A percentile compares a stretch with the other conserved stretches of the same genome.
Evolutionary conservation across 1,139 yeast genomes (phyloP).

Genomic region (Sugiyamaella grinbergsii): DNA sequence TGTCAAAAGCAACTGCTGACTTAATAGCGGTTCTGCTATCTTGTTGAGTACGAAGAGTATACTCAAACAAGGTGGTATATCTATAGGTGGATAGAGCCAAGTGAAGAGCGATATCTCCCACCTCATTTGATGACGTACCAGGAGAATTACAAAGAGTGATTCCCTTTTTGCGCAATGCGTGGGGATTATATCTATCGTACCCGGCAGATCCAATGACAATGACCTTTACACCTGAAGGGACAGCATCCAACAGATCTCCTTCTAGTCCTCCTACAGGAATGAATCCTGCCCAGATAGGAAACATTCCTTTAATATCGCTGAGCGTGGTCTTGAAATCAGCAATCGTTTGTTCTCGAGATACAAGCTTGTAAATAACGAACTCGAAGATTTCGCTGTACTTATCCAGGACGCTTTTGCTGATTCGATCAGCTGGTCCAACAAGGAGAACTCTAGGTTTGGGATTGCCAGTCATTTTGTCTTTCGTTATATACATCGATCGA

Average conservation of each 20-base stretch:
- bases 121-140: conserved; percentile 61
- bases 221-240: conserved; percentile 57
- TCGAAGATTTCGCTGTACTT: conserved; percentile 18
- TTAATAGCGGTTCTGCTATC: conserved; percentile 51
- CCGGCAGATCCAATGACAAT: conserved; percentile 75
- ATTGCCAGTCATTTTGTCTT: conserved; percentile 13
- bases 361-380: conserved; percentile 9
- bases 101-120: conserved; percentile 73
- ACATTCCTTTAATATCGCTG: conserved; percentile 39
- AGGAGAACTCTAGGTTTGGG: conserved; percentile 17
- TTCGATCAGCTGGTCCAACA: conserved; percentile 14
- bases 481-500: too few relatives aligned
- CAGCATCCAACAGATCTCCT: conserved; percentile 49
- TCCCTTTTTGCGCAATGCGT: conserved; percentile 45
- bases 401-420: conserved; percentile 3
- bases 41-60: conserved; percentile 45
- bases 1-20: conserved; percentile 29
- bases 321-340: conserved; percentile 35
- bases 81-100: conserved; percentile 65
- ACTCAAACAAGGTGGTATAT: conserved; percentile 55
- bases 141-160: conserved; percentile 62
- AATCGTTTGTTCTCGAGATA: conserved; percentile 35
- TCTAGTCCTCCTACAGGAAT: conserved; percentile 32
- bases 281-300: conserved; percentile 29
- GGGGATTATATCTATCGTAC: conserved; percentile 59